Base-by-base conservation (phyloP, 2,329 filamentous ascomycete genomes). In the Tolypocladium album region DNA sequence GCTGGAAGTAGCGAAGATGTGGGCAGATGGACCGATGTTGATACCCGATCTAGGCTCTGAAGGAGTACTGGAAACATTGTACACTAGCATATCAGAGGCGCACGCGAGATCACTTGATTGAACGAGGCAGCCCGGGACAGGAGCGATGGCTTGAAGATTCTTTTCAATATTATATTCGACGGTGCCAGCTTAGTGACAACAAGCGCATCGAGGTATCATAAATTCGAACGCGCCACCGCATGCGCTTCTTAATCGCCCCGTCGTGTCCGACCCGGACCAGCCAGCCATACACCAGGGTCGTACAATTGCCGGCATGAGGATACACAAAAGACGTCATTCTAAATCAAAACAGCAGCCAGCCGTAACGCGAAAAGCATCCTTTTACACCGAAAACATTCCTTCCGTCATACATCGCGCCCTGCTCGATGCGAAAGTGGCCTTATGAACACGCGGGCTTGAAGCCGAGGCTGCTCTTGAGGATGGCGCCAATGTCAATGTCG, bases 401-500 rank as follows among this genome's bases (percentile, higher is more conserved):
- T 34, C 47, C 17, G 31, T 38, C 31, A 38, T 55, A 22, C 50
- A 13, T 36, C 4, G 31, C 31, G 20, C 20, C 50, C 50, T 13
- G 31, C 50, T 38, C 6, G 4, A 22, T 38, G 11, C 20, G 7
- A 7, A 22, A 4, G 31, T 20, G 4, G n/a, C 6, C 2, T 55
- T 50, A 50, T 15, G 62, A 65, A 69, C 70, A 72, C 22, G 58
- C 61, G 39, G 74, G 59, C 27, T 31, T 31, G n/a, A 62, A 65
- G 43, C 63, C 63, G 34, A 76, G 61, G 17, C 64, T 64, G 39
- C 67, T 66, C 64, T 72, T 67, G 53, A 83, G 67, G 12, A 80
- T 78, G 17, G 69, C 64, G 43, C 74, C 75, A 55, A 85, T 76
- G 64, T 85, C 73, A 63, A 88, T 77, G 34, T 77, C 67, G 56